Evolutionary conservation across 2,329 filamentous ascomycete species (phyloP), one percentile per base, ranked within the genome.

Genomic region (Chaetomiaceae sp.): DNA sequence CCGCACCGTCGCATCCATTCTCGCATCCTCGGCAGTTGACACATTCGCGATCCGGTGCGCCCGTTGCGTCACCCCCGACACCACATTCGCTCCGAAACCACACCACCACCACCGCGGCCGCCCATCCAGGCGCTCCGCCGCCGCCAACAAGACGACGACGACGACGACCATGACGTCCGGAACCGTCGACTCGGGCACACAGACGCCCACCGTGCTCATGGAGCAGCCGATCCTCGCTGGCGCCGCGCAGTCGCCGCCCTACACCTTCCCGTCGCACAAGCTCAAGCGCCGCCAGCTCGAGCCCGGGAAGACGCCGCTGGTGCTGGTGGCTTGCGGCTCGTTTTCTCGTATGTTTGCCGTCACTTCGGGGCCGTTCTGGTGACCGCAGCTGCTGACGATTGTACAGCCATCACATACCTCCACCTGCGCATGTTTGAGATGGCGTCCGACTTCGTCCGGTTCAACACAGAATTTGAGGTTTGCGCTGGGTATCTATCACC

Each of bases 401-500:
- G 6, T 6, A 17, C 20, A 56, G 54, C 59, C 6, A 56, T 55
- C 48, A 57, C 53, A n/a, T 60, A 51, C 48, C 56, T 59, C 52
- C 63, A 66, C 48, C 54, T 66, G 32, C 62, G 64, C 50, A 66
- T 66, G 64, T 60, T 59, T 49, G 64, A 65, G 33, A 65, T 67
- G 64, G 63, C 64, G 9, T 60, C 57, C 32, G 64, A 67, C 50
- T 66, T 62, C 56, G 60, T 65, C 33, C 60, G 64, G 43, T 63
- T 65, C 47, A 65, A 66, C 45, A 64, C 64, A 11, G 59, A 60
- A 27, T 96, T 86, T 62, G 89, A 96, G 64, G 80, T 96, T 27
- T 75, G 95, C 36, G 90, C 87, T 51, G 88, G 87, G 42, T 95
- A 91, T 63, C 71, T 91, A 52, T 88, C 83, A 19, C 86, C 86